Evolutionary conservation across 257 asterid species (phyloP).

Genomic region (Eucommia ulmoides): DNA sequence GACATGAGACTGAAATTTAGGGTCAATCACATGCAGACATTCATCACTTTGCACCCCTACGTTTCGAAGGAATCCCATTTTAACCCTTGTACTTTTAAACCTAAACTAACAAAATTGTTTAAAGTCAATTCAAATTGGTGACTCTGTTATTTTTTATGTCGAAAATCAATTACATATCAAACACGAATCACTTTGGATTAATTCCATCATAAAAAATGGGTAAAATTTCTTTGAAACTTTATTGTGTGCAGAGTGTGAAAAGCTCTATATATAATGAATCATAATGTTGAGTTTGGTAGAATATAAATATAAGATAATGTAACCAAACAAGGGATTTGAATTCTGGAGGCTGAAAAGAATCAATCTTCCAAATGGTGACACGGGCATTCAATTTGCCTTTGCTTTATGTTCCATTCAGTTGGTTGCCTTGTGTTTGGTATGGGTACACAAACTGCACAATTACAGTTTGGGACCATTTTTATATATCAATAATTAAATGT

Average conservation of each 20-base stretch:
- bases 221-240: not conserved
- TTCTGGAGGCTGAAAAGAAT: slow-evolving; percentile 6
- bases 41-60: no score
- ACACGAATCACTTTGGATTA: no score
- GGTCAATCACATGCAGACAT: slow-evolving; percentile 25
- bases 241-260: not conserved
- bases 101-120: no score
- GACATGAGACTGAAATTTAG: slow-evolving; percentile 26
- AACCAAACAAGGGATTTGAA: not conserved
- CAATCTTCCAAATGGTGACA: slow-evolving; percentile 12
- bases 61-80: no score
- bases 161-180: not conserved
- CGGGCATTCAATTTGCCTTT: slow-evolving; percentile 1
- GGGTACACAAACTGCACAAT: slow-evolving; percentile 6
- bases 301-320: not conserved
- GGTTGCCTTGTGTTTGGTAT: slow-evolving; percentile 11
- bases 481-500: not conserved
- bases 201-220: no score
- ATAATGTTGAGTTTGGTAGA: not conserved
- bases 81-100: no score
- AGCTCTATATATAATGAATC: no score
- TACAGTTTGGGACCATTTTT: slow-evolving; percentile 25
- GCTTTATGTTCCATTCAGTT: no score
- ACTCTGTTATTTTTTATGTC: no score
- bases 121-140: no score